A percentile compares a stretch with the other conserved stretches of the same genome.
Conservation (phyloP, 768 basidiomycete species). For the Sporobolomyces roseus region DNA sequence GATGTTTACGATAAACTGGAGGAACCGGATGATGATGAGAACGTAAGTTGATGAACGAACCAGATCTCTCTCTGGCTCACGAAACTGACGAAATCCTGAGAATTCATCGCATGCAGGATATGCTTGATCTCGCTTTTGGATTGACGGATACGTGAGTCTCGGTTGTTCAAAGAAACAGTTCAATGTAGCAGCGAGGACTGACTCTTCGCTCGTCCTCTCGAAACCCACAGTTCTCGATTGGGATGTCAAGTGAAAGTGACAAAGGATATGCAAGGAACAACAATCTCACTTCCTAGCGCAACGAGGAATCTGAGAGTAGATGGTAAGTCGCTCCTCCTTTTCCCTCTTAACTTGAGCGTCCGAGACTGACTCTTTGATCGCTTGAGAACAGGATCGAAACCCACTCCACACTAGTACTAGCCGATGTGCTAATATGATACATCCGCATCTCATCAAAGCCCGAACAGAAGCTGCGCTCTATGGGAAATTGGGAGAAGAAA, state of each 20-base stretch:
- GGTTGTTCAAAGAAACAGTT: too few species aligned
- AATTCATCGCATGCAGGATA: conserved; percentile 51
- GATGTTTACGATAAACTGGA: conserved; percentile 80
- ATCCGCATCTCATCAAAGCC: too few species aligned
- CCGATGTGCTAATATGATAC: background rate
- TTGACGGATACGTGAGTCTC: conserved; percentile 75
- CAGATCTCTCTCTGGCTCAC: background rate
- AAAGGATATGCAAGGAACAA: conserved; percentile 76
- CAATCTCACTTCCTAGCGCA: conserved; percentile 77
- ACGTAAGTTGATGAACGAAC: conserved; percentile 47
- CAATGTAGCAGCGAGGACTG: too few species aligned
- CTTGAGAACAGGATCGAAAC: conserved; percentile 39
- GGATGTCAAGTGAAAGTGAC: conserved; percentile 64
- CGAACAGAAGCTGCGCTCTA: too few species aligned
- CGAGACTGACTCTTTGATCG: too few species aligned
- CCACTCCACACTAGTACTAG: conserved; percentile 36
- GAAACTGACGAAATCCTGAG: background rate
- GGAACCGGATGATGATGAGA: conserved; percentile 96
- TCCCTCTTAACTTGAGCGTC: background rate
- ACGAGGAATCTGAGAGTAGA: conserved; percentile 98
- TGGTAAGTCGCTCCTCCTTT: conserved; percentile 52
- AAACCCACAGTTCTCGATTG: conserved; percentile 54
- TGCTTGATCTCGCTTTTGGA: conserved; percentile 97
- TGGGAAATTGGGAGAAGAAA: too few species aligned
- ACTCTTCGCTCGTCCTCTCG: background rate